phyloP scores from a whole-genome alignment of 2,329 filamentous ascomycete genomes.

The Pyrenophora tritici-repentis region DNA sequence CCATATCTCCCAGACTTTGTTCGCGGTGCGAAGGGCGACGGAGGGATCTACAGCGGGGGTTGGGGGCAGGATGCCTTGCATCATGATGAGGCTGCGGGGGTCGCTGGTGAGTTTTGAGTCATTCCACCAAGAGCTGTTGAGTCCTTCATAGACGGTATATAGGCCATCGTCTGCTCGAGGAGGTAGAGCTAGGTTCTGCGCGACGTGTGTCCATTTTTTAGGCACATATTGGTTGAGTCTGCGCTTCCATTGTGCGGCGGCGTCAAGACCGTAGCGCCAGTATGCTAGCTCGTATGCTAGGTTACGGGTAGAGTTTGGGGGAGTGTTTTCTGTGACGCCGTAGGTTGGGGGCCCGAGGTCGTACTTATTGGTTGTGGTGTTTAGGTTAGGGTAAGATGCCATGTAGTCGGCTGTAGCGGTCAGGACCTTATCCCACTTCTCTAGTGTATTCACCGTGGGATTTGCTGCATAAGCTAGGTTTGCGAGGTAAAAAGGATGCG shows the following conservation, averaged over 20 bases:
- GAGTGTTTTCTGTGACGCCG: constrained; percentile 61
- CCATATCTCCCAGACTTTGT: constrained; percentile 37
- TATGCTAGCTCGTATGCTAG: constrained; percentile 64
- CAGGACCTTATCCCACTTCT: constrained; percentile 59
- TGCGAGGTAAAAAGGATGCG: constrained; percentile 64
- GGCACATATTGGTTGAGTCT: constrained; percentile 53
- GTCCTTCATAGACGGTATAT: constrained; percentile 60
- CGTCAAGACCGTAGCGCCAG: constrained; percentile 62
- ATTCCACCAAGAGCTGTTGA: constrained; percentile 41
- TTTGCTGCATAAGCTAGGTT: constrained; percentile 58
- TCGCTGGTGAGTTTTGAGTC: constrained; percentile 29
- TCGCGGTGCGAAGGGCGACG: constrained; percentile 31
- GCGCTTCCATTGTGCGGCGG: constrained; percentile 59
- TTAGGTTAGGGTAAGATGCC: constrained; percentile 60
- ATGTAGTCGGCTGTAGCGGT: constrained; percentile 62
- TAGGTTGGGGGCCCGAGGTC: constrained; percentile 58
- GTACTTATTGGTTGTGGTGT: constrained; percentile 56
- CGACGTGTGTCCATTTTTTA: constrained; percentile 55
- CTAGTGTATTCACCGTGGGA: constrained; percentile 51
- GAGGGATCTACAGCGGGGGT: constrained; percentile 28
- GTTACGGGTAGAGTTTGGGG: constrained; percentile 60
- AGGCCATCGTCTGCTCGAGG: constrained; percentile 54
- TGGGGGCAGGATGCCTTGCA: constrained; percentile 35
- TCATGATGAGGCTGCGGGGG: constrained; percentile 35
- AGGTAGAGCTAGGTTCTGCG: constrained; percentile 58